Base-by-base conservation (phyloP, 2,329 filamentous ascomycete species). In the Cordyceps javanica region DNA sequence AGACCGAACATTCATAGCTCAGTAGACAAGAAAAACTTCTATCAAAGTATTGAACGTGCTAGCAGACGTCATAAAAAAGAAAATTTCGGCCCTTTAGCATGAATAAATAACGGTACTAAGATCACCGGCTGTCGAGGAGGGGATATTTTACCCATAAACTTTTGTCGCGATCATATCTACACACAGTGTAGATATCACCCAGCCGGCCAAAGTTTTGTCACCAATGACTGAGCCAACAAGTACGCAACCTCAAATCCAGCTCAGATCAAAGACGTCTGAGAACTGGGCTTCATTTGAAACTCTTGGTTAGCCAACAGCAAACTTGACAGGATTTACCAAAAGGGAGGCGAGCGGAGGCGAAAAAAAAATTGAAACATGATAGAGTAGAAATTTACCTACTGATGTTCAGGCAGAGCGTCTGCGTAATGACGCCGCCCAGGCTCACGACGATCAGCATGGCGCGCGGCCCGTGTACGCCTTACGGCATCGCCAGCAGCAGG, bases 121-220 rank as follows among this genome's bases (percentile, higher is more conserved):
- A 16, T 16, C 11, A 39, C 5, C 3, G 4, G 4, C 36, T 16
- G 19, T 16, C 14, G 5, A 9, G 38, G 19, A 41, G 8, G 3
- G 8, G 6, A 38, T 13, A n/a, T 26, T 5, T 16, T 10, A 44
- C 57, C 57, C 50, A 16, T 59, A 48, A 7, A 34, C 16, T 11
- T 55, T 36, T 14, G 57, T 48, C 2, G 57, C 23, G 25, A 59
- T 49, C 34, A 46, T 49, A 23, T 41, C n/a, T 54, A n/a, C 28
- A 26, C 3, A 59, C 34, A 2, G 57, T 55, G 14, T 48, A 54
- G 5, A 28, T 11, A 25, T 54, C 36, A 11, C 50, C 49, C 21
- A 54, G 38, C 57, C 50, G 50, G 14, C 49, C 57, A 7, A 59
- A 19, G 14, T 32, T 42, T 1, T 50, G 13, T 50, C 57, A 23